These are phyloP conservation scores for Tagetes patula DNA, from an alignment of 129 eudicot genomes.

Conservation along the genomic window DNA sequence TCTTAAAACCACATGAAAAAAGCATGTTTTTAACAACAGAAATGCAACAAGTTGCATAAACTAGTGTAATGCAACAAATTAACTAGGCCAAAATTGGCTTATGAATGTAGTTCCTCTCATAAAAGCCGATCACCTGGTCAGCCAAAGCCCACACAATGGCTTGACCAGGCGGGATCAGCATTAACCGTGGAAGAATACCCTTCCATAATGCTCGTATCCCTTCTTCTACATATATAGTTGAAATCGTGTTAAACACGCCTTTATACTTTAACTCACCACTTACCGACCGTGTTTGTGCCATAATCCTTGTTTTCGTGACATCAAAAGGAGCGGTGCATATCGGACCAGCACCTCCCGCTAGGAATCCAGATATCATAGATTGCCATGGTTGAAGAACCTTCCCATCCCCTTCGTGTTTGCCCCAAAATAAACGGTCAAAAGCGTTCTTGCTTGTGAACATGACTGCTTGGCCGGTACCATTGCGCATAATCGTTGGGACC, in stretches of 20 bases:
- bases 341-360: conserved; percentile 87
- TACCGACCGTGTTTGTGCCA: conserved; percentile 73
- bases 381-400: conserved; percentile 80
- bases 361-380: conserved; percentile 90
- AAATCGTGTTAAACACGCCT: conserved; percentile 83
- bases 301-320: conserved; percentile 90
- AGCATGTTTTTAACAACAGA: no score
- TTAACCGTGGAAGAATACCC: conserved; percentile 82
- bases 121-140: conserved; percentile 80
- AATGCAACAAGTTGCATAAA: no score
- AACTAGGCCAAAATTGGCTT: conserved; percentile 6
- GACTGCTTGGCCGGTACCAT: conserved; percentile 94
- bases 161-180: conserved; percentile 98
- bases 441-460: conserved; percentile 88
- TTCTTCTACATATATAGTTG: conserved; percentile 74
- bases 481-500: conserved; percentile 89
- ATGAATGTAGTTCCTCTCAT: conserved; percentile 60
- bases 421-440: conserved; percentile 70
- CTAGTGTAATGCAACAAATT: no score
- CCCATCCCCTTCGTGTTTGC: conserved; percentile 84
- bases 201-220: conserved; percentile 85
- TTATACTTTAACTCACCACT: conserved; percentile 61
- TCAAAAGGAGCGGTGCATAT: conserved; percentile 91
- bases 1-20: no score
- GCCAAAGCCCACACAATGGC: conserved; percentile 98